Base-by-base conservation (phyloP, 148 eudicot genomes). In the Agrostemma githago region DNA sequence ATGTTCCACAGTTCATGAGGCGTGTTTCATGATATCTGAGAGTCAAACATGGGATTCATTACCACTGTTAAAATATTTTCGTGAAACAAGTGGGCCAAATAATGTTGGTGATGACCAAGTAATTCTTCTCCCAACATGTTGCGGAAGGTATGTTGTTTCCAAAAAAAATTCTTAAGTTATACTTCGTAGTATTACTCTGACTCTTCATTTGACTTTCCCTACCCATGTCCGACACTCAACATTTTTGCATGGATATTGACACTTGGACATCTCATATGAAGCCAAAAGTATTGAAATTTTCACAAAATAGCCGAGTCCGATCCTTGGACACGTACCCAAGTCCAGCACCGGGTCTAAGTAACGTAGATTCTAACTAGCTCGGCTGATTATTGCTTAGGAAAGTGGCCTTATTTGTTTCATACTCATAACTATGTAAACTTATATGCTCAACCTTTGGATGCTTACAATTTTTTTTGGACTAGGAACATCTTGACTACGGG, bases 11-110 rank as follows among this genome's bases (percentile, higher is more conserved):
- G 83, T 89, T 69, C 85, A 79, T 15, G 80, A 85, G 77, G 99
- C 90, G 70, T 80, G 85, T n/a, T 90, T 81, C 84, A n/a, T 92
- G 97, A 82, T 82, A 73, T 83, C 93, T 54, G 98, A 92, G 62
- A 89, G 92, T 82, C 96, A 92, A 81, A 85, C 83, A 46, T 90
- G 97, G 98, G 97, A 88, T 40, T 87, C 90, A 20, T 74, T 90
- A 66, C 98, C 98, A 15, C 66, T 95, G 16, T 87, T 93, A 46
- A 57, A 77, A 77, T 78, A 77, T 64, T 84, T 80, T 79, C 82
- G 66, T 70, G 85, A 89, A 40, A 83, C 90, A 66, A 81, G 84
- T 19, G 59, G 76, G 70, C 77, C 77, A 68, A 71, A 75, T 71
- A 69, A 48, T 65, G 73, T 73, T 43, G n/a, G n/a, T n/a, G 84